Percentiles rank a stretch among this genome's conserved stretches.
phyloP scores from a whole-genome alignment of 768 basidiomycete species.

The Trametes sanguinea region DNA sequence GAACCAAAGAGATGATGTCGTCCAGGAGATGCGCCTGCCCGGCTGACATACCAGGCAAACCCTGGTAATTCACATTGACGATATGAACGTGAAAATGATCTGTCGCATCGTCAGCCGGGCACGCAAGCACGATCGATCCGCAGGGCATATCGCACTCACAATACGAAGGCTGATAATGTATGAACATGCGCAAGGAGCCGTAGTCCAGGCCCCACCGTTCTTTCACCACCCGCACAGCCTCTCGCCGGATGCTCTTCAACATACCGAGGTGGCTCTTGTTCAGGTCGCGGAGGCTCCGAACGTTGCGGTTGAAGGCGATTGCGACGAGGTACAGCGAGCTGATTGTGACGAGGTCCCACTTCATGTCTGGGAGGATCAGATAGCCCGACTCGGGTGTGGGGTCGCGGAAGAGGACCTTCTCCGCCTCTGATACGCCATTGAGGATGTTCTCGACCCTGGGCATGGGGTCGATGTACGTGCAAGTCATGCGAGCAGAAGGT shows the following conservation, averaged over 20 bases:
- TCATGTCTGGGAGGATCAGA: slow-evolving; percentile 91
- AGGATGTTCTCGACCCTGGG: slow-evolving; percentile 86
- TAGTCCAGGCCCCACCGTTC: slow-evolving; percentile 65
- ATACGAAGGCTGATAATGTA: slow-evolving; percentile 97
- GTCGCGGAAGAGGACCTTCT: slow-evolving; percentile 67
- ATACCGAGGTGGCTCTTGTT: slow-evolving; percentile 61
- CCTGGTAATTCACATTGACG: slow-evolving; percentile 69
- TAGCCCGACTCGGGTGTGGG: slow-evolving; percentile 55
- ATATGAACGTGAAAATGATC: slow-evolving; percentile 96
- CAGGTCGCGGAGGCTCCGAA: slow-evolving; percentile 80
- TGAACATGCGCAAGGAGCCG: slow-evolving; percentile 72
- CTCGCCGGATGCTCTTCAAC: slow-evolving; percentile 61
- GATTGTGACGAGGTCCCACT: slow-evolving; percentile 86
- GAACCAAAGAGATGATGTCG: slow-evolving; percentile 83
- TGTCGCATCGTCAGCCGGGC: slow-evolving; percentile 32
- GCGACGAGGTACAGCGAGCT: slow-evolving; percentile 84
- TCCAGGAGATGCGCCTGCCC: slow-evolving; percentile 94
- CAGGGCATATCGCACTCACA: slow-evolving; percentile 53
- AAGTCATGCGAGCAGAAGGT: background rate
- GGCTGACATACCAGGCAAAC: slow-evolving; percentile 69
- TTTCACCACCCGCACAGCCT: slow-evolving; percentile 53
- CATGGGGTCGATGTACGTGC: background rate
- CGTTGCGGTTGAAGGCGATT: slow-evolving; percentile 58
- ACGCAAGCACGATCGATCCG: background rate
- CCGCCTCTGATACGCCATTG: slow-evolving; percentile 70